phyloP scores from a whole-genome alignment of 192 early-diverging fungal species.

The Coemansia asiatica region DNA sequence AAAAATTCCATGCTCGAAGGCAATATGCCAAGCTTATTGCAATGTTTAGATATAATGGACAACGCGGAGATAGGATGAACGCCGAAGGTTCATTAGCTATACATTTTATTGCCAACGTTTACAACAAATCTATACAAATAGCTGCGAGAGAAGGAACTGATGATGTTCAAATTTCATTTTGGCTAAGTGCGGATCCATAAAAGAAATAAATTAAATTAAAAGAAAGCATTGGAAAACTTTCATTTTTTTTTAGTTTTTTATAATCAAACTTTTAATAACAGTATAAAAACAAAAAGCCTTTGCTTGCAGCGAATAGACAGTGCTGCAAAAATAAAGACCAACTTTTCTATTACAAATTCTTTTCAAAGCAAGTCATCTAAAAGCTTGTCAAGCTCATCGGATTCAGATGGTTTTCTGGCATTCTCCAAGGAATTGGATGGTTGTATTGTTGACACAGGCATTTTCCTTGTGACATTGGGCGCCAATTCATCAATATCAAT shows the following conservation, averaged over 20 bases:
- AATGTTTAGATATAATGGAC: too few species aligned
- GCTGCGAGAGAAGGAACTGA: background rate
- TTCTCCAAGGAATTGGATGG: background rate
- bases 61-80: too few species aligned
- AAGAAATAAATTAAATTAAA: conserved; percentile 1
- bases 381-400: conserved; percentile 43
- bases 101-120: too few species aligned
- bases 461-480: background rate
- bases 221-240: background rate
- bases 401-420: conserved; percentile 17
- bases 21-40: too few species aligned
- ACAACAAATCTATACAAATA: too few species aligned
- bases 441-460: background rate
- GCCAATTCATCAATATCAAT: conserved; percentile 1
- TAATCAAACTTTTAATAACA: background rate
- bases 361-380: conserved; percentile 36
- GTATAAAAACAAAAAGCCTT: too few species aligned
- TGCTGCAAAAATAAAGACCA: background rate
- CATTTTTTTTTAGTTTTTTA: background rate
- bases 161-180: too few species aligned
- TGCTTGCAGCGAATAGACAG: background rate
- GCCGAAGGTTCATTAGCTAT: too few species aligned
- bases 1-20: too few species aligned
- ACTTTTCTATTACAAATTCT: background rate
- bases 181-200: too few species aligned